A percentile compares a stretch with the other conserved stretches of the same genome.
phyloP scores from a whole-genome alignment of 345 rosid genomes.

The Arabidopsis arenosa region DNA sequence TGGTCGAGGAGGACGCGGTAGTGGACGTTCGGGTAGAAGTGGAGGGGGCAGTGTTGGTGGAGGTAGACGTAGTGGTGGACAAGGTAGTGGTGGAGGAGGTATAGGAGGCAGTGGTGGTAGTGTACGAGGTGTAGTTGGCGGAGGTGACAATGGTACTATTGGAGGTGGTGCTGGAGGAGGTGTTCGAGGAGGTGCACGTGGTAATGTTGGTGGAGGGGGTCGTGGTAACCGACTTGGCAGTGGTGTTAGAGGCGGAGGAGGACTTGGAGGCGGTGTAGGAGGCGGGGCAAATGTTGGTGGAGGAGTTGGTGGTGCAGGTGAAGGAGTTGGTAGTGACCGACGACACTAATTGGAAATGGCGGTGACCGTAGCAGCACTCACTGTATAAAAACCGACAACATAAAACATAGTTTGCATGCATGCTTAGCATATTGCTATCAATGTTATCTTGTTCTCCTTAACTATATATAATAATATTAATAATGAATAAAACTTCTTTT shows the following conservation, averaged over 20 bases:
- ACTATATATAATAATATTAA: too few species aligned
- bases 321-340: too few species aligned
- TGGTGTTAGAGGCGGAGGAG: conserved; percentile 36
- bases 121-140: not conserved
- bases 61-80: not conserved
- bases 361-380: too few species aligned
- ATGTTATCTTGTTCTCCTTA: too few species aligned
- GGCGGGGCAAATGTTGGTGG: not conserved
- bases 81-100: not conserved
- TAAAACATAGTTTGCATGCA: too few species aligned
- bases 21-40: conserved; percentile 29
- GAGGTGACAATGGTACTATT: not conserved
- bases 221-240: not conserved
- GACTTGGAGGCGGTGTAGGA: conserved; percentile 41
- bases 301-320: conserved; percentile 13
- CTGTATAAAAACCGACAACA: too few species aligned
- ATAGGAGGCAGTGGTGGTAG: not conserved
- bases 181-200: not conserved
- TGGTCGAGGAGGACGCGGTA: not conserved
- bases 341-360: too few species aligned
- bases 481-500: too few species aligned
- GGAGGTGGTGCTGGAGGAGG: not conserved
- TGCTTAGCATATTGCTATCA: too few species aligned
- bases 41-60: conserved; percentile 24
- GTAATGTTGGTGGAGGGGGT: not conserved